Percentiles rank a stretch among this genome's conserved stretches.
phyloP scores from a whole-genome alignment of 768 basidiomycete genomes.

The Sporobolomyces phaffii region DNA sequence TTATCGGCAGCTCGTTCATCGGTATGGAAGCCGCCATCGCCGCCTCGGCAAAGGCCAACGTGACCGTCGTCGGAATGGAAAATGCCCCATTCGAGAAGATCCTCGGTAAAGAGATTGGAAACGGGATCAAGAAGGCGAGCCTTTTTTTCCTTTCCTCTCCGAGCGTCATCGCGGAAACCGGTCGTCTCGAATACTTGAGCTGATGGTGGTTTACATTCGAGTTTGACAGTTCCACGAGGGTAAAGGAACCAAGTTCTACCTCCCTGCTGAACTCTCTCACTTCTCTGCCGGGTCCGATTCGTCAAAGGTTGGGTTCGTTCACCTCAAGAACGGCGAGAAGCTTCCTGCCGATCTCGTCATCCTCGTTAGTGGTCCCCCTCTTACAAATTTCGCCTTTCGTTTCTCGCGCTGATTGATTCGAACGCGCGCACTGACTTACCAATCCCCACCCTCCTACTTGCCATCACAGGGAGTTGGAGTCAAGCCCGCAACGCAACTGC shows the following conservation, averaged over 20 bases:
- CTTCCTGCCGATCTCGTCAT: slow-evolving; percentile 70
- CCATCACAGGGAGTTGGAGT: slow-evolving; percentile 63
- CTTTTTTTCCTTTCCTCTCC: no score
- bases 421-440: no score
- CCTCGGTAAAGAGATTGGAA: slow-evolving; percentile 72
- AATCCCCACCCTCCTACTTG: no score
- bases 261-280: slow-evolving; percentile 65
- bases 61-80: slow-evolving; percentile 79
- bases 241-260: slow-evolving; percentile 78
- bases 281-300: slow-evolving; percentile 50
- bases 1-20: slow-evolving; percentile 86
- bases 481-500: slow-evolving; percentile 69
- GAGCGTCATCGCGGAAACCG: no score
- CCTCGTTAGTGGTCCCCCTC: slow-evolving; percentile 48
- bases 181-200: no score
- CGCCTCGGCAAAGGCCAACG: slow-evolving; percentile 63
- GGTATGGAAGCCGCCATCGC: slow-evolving; percentile 86
- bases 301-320: slow-evolving; percentile 59
- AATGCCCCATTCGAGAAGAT: slow-evolving; percentile 72
- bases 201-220: not conserved
- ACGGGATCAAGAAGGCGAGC: slow-evolving; percentile 65
- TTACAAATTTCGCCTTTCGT: no score
- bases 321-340: slow-evolving; percentile 57
- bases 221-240: slow-evolving; percentile 64
- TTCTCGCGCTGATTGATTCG: no score